These are phyloP conservation scores for Rhododendron ovatum DNA, from an alignment of 148 eudicot species.

Conservation along the genomic window DNA sequence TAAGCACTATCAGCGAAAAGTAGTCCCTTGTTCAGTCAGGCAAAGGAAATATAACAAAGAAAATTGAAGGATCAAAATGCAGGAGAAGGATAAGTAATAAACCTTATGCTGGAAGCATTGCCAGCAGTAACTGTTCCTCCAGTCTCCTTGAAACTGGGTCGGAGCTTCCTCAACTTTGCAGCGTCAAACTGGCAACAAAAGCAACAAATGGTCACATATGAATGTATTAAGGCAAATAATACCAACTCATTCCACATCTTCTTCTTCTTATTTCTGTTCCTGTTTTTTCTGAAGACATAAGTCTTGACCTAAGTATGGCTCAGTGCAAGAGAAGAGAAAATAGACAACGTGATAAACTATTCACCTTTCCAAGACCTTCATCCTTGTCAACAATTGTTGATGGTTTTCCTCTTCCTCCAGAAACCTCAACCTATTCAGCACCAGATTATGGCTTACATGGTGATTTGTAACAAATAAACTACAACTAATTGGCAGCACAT, in stretches of 20 bases:
- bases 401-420: conserved; percentile 95
- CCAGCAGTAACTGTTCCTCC: conserved; percentile 98
- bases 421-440: conserved; percentile 73
- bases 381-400: conserved; percentile 79
- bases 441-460: conserved; percentile 9
- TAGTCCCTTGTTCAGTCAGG: not conserved
- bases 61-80: not conserved
- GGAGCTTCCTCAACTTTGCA: conserved; percentile 82
- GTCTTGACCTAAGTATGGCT: not conserved
- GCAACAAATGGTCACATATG: conserved; percentile 6
- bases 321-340: not conserved
- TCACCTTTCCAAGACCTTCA: conserved; percentile 92
- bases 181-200: conserved; percentile 68
- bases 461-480: not conserved
- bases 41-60: not conserved
- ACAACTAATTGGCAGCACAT: not conserved
- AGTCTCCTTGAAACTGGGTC: conserved; percentile 84
- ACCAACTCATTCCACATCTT: not conserved
- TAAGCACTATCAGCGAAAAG: not conserved
- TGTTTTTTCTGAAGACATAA: not conserved
- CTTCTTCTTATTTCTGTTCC: not conserved
- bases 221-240: not conserved
- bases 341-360: not conserved
- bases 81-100: conserved; percentile 3
- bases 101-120: conserved; percentile 97